Conservation (phyloP, 2,329 filamentous ascomycete species). For the Fusarium goolgardi region DNA sequence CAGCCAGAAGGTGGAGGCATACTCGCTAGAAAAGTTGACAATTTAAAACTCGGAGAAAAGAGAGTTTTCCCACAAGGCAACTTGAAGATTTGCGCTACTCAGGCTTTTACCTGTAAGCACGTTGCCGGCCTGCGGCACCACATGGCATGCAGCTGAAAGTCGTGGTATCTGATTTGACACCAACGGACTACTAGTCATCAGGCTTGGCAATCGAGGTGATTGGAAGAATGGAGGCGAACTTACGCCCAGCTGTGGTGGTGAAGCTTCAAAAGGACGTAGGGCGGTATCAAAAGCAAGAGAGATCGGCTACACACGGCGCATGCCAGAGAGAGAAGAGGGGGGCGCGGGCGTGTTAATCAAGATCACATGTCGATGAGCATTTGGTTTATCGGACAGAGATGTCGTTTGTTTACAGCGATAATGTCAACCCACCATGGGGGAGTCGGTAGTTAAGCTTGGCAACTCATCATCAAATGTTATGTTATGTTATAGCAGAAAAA, state of each 20-base stretch:
- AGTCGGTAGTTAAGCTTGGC: constrained; percentile 19
- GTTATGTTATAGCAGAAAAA: constrained; percentile 7
- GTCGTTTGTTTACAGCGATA: constrained; percentile 26
- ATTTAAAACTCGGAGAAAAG: constrained; percentile 59
- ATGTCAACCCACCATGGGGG: constrained; percentile 22
- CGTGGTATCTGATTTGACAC: constrained; percentile 5
- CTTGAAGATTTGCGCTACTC: constrained; percentile 24
- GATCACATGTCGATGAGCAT: constrained; percentile 33
- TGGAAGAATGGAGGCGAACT: constrained; percentile 35
- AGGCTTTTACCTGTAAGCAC: constrained; percentile 19
- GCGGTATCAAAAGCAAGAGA: constrained; percentile 30
- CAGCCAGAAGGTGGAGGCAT: constrained; percentile 82
- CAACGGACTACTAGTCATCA: constrained; percentile 24
- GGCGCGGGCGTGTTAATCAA: constrained; percentile 32
- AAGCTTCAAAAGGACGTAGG: constrained; percentile 22
- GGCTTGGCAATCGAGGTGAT: constrained; percentile 22
- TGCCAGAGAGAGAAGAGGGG: constrained; percentile 11
- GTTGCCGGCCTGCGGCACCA: constrained; percentile 26
- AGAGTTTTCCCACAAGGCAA: constrained; percentile 29
- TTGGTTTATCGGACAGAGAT: constrained; percentile 29
- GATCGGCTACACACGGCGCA: constrained; percentile 44
- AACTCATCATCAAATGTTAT: constrained; percentile 5
- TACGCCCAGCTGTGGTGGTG: constrained; percentile 31
- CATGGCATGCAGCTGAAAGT: constrained; percentile 42
- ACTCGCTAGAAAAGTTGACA: constrained; percentile 82